These are phyloP conservation scores for Omphalotus guepiniiformis DNA, from an alignment of 768 basidiomycete species.

Conservation along the genomic window DNA sequence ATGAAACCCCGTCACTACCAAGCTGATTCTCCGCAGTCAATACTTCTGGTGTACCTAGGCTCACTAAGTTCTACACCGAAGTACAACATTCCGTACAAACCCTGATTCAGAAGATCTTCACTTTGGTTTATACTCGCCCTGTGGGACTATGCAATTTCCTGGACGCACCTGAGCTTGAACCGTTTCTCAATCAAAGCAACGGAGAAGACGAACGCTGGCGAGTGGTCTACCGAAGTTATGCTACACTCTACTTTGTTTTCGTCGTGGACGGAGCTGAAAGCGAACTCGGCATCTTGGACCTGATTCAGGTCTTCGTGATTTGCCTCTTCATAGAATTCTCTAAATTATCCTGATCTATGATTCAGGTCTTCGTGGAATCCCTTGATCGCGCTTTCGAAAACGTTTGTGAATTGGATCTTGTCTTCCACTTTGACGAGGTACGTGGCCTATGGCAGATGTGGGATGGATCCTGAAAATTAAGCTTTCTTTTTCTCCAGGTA, in stretches of 20 bases:
- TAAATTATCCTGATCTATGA: neutral
- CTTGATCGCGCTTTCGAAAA: slow-evolving; percentile 96
- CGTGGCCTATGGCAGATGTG: slow-evolving; percentile 13
- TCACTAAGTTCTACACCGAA: slow-evolving; percentile 88
- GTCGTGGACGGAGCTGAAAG: slow-evolving; percentile 96
- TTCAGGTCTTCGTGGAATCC: slow-evolving; percentile 93
- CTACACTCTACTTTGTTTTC: slow-evolving; percentile 95
- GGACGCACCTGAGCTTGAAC: slow-evolving; percentile 84
- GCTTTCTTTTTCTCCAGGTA: slow-evolving; percentile 45
- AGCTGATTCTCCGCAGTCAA: slow-evolving; percentile 58
- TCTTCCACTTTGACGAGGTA: slow-evolving; percentile 98
- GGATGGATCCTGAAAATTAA: neutral
- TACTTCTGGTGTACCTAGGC: slow-evolving; percentile 80
- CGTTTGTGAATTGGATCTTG: slow-evolving; percentile 96
- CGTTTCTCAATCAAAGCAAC: slow-evolving; percentile 57
- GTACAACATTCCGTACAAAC: slow-evolving; percentile 62
- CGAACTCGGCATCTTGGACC: slow-evolving; percentile 91
- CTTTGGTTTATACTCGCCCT: slow-evolving; percentile 78
- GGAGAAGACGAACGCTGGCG: slow-evolving; percentile 63
- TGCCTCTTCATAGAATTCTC: neutral
- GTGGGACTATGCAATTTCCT: slow-evolving; percentile 91
- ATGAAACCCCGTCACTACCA: neutral
- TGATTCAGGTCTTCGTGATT: slow-evolving; percentile 76
- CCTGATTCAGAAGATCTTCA: slow-evolving; percentile 86
- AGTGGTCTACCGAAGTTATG: slow-evolving; percentile 94